Conservation (phyloP, 192 early-diverging fungal species). For the Dimargaris cristalligena region DNA sequence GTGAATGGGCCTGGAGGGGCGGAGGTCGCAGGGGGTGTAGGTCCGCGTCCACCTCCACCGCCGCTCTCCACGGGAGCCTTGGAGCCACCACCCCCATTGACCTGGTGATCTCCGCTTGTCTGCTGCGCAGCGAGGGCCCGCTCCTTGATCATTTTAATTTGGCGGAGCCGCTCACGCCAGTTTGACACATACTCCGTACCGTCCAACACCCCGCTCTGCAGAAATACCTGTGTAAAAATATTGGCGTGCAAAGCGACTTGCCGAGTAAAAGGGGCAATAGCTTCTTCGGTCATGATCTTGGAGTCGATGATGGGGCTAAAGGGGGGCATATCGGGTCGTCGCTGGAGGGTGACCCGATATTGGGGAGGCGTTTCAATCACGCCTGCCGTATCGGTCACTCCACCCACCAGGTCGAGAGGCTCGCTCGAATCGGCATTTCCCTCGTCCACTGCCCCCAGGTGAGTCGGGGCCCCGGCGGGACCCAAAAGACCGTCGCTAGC, state of each 20-base stretch:
- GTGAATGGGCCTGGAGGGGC: too few species aligned
- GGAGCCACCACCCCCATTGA: too few species aligned
- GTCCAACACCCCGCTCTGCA: slow-evolving; percentile 40
- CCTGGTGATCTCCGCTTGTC: too few species aligned
- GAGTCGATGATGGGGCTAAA: slow-evolving; percentile 61
- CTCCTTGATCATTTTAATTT: slow-evolving; percentile 70
- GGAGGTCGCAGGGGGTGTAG: too few species aligned
- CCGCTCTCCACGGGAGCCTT: too few species aligned
- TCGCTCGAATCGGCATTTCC: not conserved
- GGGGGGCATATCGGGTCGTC: slow-evolving; percentile 63
- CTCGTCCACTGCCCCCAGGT: too few species aligned
- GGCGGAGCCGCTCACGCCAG: slow-evolving; percentile 72
- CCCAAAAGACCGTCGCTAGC: not conserved
- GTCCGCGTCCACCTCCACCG: too few species aligned
- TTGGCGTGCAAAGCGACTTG: slow-evolving; percentile 75
- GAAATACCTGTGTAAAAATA: slow-evolving; percentile 75
- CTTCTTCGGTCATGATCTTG: slow-evolving; percentile 64
- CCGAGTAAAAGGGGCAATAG: slow-evolving; percentile 65
- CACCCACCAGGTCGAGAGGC: too few species aligned
- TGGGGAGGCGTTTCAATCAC: slow-evolving; percentile 16
- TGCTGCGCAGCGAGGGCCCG: slow-evolving; percentile 13
- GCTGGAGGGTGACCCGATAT: slow-evolving; percentile 48
- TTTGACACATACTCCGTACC: slow-evolving; percentile 67
- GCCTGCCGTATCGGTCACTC: not conserved
- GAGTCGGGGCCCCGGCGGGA: too few species aligned